phyloP scores from a whole-genome alignment of 257 asterid genomes.

The Marsdenia floribunda region DNA sequence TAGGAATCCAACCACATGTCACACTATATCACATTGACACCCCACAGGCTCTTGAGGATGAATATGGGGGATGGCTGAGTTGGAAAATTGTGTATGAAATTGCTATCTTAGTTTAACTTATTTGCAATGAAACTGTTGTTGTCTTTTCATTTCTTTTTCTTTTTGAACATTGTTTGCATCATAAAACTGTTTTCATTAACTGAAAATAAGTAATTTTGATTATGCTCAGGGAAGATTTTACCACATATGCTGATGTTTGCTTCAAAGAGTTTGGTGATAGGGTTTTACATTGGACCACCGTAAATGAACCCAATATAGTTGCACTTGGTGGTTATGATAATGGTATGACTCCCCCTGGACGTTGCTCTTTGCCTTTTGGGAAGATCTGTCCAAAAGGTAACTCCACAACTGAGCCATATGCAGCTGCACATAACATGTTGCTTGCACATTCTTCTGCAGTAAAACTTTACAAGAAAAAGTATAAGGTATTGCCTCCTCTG shows the following conservation, averaged over 20 bases:
- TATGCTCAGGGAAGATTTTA: conserved; percentile 48
- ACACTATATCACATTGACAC: conserved; percentile 43
- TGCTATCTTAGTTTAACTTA: background rate
- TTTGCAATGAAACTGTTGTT: background rate
- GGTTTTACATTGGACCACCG: conserved; percentile 50
- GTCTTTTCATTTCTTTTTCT: no score
- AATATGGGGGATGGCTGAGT: conserved; percentile 53
- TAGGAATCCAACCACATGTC: conserved; percentile 58
- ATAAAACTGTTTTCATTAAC: no score
- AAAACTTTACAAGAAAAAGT: conserved; percentile 31
- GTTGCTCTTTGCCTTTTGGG: conserved; percentile 31
- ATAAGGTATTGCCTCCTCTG: conserved; percentile 24
- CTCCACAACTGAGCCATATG: conserved; percentile 45
- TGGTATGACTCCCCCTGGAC: conserved; percentile 39
- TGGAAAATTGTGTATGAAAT: conserved; percentile 37
- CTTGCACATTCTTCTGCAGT: conserved; percentile 45
- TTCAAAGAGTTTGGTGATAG: conserved; percentile 58
- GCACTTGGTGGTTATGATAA: conserved; percentile 39
- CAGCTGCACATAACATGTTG: conserved; percentile 41
- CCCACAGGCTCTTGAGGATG: conserved; percentile 56
- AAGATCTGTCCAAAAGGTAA: conserved; percentile 28
- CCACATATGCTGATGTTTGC: conserved; percentile 43
- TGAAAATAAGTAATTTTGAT: background rate
- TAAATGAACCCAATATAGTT: conserved; percentile 45
- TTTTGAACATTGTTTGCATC: no score